phyloP scores from a whole-genome alignment of 2,329 filamentous ascomycete genomes.

The Clarireedia hainanense region DNA sequence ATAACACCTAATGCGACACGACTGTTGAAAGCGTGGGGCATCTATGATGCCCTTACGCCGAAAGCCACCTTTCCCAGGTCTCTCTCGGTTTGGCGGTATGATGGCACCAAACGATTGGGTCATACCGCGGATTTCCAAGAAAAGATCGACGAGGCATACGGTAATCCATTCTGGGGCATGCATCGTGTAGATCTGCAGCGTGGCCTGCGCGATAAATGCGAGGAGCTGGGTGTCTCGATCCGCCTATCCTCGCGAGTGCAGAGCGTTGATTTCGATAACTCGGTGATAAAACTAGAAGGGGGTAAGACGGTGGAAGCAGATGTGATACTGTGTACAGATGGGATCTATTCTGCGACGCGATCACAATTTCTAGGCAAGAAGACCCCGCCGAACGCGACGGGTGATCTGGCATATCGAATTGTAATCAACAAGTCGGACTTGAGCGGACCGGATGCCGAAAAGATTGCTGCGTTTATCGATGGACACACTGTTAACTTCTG shows the following conservation, averaged over 20 bases:
- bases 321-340: slow-evolving; percentile 55
- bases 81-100: slow-evolving; percentile 46
- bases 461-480: slow-evolving; percentile 35
- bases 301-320: slow-evolving; percentile 38
- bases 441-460: slow-evolving; percentile 38
- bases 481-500: slow-evolving; percentile 41
- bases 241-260: slow-evolving; percentile 32
- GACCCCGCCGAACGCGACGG: slow-evolving; percentile 47
- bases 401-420: slow-evolving; percentile 58
- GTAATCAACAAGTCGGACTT: slow-evolving; percentile 41
- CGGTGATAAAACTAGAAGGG: slow-evolving; percentile 15
- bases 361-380: slow-evolving; percentile 38
- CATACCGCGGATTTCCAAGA: slow-evolving; percentile 20
- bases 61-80: slow-evolving; percentile 35
- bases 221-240: slow-evolving; percentile 33
- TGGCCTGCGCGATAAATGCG: slow-evolving; percentile 34
- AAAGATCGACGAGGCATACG: slow-evolving; percentile 17
- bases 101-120: slow-evolving; percentile 33
- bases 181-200: slow-evolving; percentile 41
- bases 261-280: slow-evolving; percentile 19
- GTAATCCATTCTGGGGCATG: slow-evolving; percentile 36
- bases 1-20: slow-evolving; percentile 26
- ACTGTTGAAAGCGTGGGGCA: slow-evolving; percentile 25
- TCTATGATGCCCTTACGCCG: slow-evolving; percentile 17
- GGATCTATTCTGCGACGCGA: slow-evolving; percentile 53